Evolutionary conservation across 2,329 filamentous ascomycete genomes (phyloP).

Genomic region (Verticillium zaregamsianum): DNA sequence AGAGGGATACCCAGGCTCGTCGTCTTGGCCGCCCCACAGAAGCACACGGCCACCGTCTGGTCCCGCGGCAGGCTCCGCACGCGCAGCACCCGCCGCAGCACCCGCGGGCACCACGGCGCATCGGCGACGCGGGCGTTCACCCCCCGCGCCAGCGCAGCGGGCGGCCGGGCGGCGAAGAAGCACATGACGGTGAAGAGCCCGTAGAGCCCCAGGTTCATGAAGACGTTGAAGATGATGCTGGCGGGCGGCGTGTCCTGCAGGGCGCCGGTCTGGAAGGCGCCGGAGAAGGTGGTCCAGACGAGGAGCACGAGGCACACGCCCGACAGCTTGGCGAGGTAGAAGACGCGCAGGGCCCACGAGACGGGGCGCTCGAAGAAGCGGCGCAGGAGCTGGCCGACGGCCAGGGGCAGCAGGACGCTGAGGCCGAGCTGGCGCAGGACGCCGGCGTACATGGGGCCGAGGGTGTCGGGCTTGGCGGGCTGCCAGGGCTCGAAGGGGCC

Average conservation of each 20-base stretch:
- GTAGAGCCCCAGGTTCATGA: slow-evolving; percentile 63
- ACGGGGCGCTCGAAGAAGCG: slow-evolving; percentile 46
- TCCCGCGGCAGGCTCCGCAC: slow-evolving; percentile 50
- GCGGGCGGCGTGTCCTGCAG: slow-evolving; percentile 52
- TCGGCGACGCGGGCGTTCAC: slow-evolving; percentile 29
- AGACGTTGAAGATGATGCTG: slow-evolving; percentile 62
- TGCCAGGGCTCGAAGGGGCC: slow-evolving; percentile 53
- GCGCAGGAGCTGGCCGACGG: slow-evolving; percentile 57
- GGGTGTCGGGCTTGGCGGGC: slow-evolving; percentile 45
- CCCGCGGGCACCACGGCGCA: slow-evolving; percentile 16
- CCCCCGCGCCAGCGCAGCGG: slow-evolving; percentile 22
- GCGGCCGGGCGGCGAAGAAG: slow-evolving; percentile 44
- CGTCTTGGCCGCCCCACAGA: slow-evolving; percentile 70
- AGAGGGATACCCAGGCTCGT: slow-evolving; percentile 67
- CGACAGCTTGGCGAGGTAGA: slow-evolving; percentile 48
- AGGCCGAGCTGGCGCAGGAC: slow-evolving; percentile 67
- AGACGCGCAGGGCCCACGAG: slow-evolving; percentile 45
- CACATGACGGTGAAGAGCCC: slow-evolving; percentile 60
- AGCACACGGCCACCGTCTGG: slow-evolving; percentile 67
- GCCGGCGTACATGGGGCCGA: slow-evolving; percentile 58
- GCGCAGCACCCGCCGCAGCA: slow-evolving; percentile 31
- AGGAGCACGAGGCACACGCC: slow-evolving; percentile 42
- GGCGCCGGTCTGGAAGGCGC: slow-evolving; percentile 59
- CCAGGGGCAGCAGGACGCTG: slow-evolving; percentile 61
- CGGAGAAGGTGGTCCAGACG: slow-evolving; percentile 61